Evolutionary conservation across 495 filamentous ascomycete genomes (phyloP), one percentile per base, ranked within the genome.

Genomic region (Penicilliopsis zonata): DNA sequence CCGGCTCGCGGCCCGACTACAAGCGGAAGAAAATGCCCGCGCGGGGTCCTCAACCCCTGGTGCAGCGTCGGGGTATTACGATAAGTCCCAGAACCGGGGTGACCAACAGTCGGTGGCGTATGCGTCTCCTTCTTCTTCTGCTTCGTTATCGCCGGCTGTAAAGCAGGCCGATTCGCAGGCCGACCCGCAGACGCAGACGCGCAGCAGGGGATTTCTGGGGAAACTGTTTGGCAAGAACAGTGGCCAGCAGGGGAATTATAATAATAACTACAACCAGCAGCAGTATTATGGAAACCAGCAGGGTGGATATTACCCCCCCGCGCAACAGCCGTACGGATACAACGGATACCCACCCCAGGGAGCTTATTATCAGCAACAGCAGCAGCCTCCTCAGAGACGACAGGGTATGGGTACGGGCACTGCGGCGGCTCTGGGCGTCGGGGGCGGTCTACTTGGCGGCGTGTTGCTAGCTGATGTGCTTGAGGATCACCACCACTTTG

Each of bases 1-100:
- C 21, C 61, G 65, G 2, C 64, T 86, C 2, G 86, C 86, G 6
- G 71, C 78, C 13, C 72, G 78, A 40, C 64, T 93, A 9, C 86
- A 94, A 44, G 83, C 76, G 16, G 80, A 92, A 45, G 84, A 92
- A 56, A 67, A 92, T 40, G 77, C 72, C 0, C 70, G 74, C 9
- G 72, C 61, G 5, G 50, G 57, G 18, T 36, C 28, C 36, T 28
- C 41, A 26, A 10, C 22, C 19, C 37, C 38, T n/a, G 44, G 69
- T 13, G 57, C 62, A 1, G 50, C 65, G 9, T 40, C 61, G 16
- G 43, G 47, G 13, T 76, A 67, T 38, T 74, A 75, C 51, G 45
- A 33, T 27, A 37, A 46, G 3, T 14, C 38, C 12, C n/a, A n/a
- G n/a, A n/a, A n/a, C n/a, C n/a, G n/a, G n/a, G n/a, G n/a, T n/a